These are phyloP conservation scores for rapeseed (Brassica napus) DNA, from an alignment of 345 rosid genomes.

Conservation along the genomic window DNA sequence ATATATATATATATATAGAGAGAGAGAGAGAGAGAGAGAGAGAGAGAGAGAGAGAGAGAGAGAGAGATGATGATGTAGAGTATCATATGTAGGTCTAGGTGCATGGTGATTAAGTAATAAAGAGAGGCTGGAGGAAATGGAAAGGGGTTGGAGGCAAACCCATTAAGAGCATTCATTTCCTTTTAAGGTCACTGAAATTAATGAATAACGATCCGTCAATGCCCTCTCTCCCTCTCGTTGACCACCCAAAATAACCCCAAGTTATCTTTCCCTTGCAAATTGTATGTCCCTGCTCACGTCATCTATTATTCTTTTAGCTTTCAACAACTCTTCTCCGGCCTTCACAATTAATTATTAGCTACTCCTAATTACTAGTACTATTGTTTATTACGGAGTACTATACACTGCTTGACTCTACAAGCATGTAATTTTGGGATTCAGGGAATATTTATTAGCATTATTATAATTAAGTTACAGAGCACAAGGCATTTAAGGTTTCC, in stretches of 20 bases:
- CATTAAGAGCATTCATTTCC: conserved; percentile 46
- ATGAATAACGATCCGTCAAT: conserved; percentile 41
- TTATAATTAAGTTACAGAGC: neutral
- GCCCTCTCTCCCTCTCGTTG: conserved; percentile 21
- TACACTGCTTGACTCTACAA: neutral
- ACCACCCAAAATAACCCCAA: neutral
- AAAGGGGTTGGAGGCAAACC: conserved; percentile 42
- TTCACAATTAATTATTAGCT: neutral
- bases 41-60: neutral
- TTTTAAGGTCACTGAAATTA: conserved; percentile 36
- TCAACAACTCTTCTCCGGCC: conserved; percentile 31
- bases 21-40: too few relatives aligned
- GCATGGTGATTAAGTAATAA: conserved; percentile 21
- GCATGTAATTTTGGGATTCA: neutral
- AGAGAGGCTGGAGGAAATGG: conserved; percentile 34
- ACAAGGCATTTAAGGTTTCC: conserved; percentile 27
- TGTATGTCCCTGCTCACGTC: neutral
- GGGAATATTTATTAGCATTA: neutral
- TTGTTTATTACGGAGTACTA: conserved; percentile 4
- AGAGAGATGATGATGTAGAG: neutral
- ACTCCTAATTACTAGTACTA: neutral
- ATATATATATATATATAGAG: too few relatives aligned
- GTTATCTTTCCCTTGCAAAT: conserved; percentile 14
- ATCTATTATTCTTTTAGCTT: neutral
- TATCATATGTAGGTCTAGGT: neutral